Percentiles rank a stretch among this genome's conserved stretches.
Conservation (phyloP, 1,139 yeast genomes). For the Pichia sp. region DNA sequence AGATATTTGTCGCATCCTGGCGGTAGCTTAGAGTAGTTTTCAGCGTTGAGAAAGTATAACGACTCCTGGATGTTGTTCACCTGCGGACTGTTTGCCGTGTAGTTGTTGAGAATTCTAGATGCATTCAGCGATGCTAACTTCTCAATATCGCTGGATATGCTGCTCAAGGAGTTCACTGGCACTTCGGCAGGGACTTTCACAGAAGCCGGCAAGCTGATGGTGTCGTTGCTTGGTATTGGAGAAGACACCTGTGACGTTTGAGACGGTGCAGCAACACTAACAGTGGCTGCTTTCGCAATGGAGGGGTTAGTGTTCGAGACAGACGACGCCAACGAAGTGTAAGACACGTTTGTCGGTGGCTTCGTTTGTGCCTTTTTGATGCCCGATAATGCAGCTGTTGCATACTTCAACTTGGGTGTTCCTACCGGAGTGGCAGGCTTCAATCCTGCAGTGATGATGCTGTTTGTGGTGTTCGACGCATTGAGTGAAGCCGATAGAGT, state of each 20-base stretch:
- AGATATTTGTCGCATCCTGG: slow-evolving; percentile 47
- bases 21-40: slow-evolving; percentile 36
- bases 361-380: slow-evolving; percentile 17
- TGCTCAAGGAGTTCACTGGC: background rate
- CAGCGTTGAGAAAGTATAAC: slow-evolving; percentile 21
- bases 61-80: slow-evolving; percentile 12
- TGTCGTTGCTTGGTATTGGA: background rate
- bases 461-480: slow-evolving; percentile 11
- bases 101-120: slow-evolving; percentile 12
- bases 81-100: slow-evolving; percentile 8
- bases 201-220: background rate
- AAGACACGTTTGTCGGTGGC: slow-evolving; percentile 11
- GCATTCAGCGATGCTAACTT: slow-evolving; percentile 14
- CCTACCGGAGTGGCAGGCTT: slow-evolving; percentile 29
- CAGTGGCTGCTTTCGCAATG: background rate
- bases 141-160: slow-evolving; percentile 9
- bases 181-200: background rate
- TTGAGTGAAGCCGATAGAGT: slow-evolving; percentile 13
- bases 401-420: slow-evolving; percentile 34
- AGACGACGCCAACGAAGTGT: slow-evolving; percentile 14
- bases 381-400: slow-evolving; percentile 30
- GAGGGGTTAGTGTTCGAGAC: background rate
- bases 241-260: background rate
- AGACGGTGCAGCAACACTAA: background rate
- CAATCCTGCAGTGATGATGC: slow-evolving; percentile 17